Base-by-base conservation (phyloP, 2,329 filamentous ascomycete genomes). In the Seiridium cupressi region DNA sequence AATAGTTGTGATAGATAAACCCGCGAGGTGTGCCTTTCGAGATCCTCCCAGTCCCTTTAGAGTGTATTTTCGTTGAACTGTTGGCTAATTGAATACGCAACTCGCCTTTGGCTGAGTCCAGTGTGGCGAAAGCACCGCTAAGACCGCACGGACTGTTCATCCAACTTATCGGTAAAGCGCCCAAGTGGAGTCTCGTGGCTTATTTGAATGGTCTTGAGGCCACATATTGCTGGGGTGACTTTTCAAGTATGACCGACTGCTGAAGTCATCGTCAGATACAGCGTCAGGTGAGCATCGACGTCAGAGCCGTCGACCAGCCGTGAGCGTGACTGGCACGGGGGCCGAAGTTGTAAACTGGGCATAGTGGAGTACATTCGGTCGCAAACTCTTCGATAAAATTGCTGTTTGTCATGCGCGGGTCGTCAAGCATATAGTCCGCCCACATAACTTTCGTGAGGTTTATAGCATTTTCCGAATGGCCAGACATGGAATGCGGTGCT, bases 361-460 rank as follows among this genome's bases (percentile, higher is more conserved):
- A 89, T 1, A 79, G 82, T 63, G 84, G 89, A 0, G 74, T 79
- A 3, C 84, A 84, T 62, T 88, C 78, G 0, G 69, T 70, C 1
- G 84, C 74, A 60, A 85, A 87, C 0, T 85, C 85, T 69, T 88
- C 86, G 35, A 87, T 78, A 13, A 84, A 78, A 0, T 85, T 87
- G 46, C 78, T 82, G 59, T 80, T 74, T 0, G 84, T 87, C n/a
- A 84, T 84, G 63, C 84, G 81, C 1, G 80, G 77, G 60, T 86
- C 79, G 61, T 80, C 75, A 13, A 85, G 71, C 64, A 87, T 87
- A 82, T 83, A 86, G 9, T 76, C 77, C 7, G 74, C 73, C 4
- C 84, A 80, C 36, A 88, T 81, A 11, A 88, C 77, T 9, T 82
- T 75, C 0, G 88, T 72, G 9, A 40, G 32, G 49, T 36, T 32